Evolutionary conservation across 495 filamentous ascomycete species (phyloP).

Genomic region (Aspergillus coremiiformis): DNA sequence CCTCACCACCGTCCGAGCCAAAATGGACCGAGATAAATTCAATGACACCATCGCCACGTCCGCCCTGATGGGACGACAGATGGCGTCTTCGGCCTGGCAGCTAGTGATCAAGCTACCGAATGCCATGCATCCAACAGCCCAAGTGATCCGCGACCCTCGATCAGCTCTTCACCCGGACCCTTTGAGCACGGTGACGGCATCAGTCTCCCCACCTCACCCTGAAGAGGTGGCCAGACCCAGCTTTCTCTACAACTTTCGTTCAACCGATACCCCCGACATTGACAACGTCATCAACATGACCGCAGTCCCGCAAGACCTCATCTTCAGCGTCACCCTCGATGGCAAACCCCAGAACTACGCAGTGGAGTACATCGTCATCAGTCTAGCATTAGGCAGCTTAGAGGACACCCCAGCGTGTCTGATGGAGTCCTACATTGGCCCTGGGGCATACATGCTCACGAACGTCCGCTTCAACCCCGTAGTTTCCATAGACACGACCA

Average conservation of each 20-base stretch:
- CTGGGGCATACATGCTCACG: background rate
- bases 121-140: background rate
- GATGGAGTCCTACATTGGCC: background rate
- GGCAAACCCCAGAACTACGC: background rate
- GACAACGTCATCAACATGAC: background rate
- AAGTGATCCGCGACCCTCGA: background rate
- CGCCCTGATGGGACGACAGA: constrained; percentile 20
- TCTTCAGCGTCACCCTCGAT: background rate
- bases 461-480: background rate
- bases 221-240: background rate
- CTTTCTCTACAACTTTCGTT: background rate
- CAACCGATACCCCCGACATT: background rate
- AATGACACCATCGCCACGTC: constrained; percentile 15
- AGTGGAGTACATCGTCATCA: background rate
- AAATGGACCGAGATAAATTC: constrained; percentile 6
- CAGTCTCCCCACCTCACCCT: background rate
- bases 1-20: constrained; percentile 1
- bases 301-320: background rate
- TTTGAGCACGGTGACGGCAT: background rate
- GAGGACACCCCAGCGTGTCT: background rate
- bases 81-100: constrained; percentile 6
- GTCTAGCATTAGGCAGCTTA: background rate
- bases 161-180: background rate
- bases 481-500: background rate
- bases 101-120: background rate